Percentiles rank a stretch among this genome's conserved stretches.
Evolutionary conservation across 805 yeast genomes (phyloP).

Genomic region (Saturnispora silvae): DNA sequence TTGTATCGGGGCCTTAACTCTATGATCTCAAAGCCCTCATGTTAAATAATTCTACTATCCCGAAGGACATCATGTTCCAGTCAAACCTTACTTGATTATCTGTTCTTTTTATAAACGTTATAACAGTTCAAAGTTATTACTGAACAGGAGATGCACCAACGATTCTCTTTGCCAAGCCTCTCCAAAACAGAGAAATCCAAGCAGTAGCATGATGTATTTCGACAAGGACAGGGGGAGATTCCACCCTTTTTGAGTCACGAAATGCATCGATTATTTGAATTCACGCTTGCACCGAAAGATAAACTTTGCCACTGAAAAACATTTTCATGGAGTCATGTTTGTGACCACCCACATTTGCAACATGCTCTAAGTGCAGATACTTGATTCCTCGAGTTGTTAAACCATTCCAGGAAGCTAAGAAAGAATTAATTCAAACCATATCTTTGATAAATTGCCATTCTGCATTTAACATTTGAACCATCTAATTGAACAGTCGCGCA

Average conservation of each 20-base stretch:
- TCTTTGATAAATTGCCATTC: too few species aligned
- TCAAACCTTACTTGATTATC: slow-evolving; percentile 48
- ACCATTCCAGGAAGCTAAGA: too few species aligned
- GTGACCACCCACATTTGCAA: slow-evolving; percentile 45
- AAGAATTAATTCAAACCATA: too few species aligned
- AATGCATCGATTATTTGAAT: slow-evolving; percentile 34
- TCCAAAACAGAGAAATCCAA: slow-evolving; percentile 45
- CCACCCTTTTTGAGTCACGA: slow-evolving; percentile 35
- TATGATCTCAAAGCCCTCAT: slow-evolving; percentile 34
- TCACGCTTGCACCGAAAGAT: slow-evolving; percentile 31
- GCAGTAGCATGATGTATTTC: slow-evolving; percentile 61
- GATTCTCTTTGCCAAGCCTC: slow-evolving; percentile 39
- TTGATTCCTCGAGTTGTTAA: too few species aligned
- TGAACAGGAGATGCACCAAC: slow-evolving; percentile 44
- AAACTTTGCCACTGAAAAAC: slow-evolving; percentile 42
- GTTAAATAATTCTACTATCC: slow-evolving; percentile 40
- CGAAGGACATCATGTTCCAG: slow-evolving; percentile 33
- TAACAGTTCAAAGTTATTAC: slow-evolving; percentile 38
- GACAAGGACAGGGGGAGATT: slow-evolving; percentile 48
- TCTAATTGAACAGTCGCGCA: too few species aligned
- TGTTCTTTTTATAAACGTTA: slow-evolving; percentile 37
- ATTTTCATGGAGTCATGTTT: slow-evolving; percentile 41
- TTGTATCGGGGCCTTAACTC: slow-evolving; percentile 34
- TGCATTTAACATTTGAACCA: too few species aligned
- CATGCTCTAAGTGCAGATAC: slow-evolving; percentile 41